Percentiles rank a stretch among this genome's conserved stretches.
Evolutionary conservation across 768 basidiomycete genomes (phyloP).

Genomic region (Clavulina sp.): DNA sequence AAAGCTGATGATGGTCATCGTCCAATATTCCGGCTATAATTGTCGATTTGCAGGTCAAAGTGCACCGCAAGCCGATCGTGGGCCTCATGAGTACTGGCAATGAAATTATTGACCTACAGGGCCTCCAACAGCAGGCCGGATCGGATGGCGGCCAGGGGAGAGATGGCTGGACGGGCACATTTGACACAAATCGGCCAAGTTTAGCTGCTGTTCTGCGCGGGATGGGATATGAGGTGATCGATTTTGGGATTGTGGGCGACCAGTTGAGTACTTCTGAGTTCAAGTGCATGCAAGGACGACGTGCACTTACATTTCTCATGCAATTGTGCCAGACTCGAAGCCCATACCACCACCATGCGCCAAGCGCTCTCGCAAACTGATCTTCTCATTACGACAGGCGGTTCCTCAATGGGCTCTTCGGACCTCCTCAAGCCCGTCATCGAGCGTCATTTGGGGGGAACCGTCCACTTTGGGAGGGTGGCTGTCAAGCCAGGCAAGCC

Average conservation of each 20-base stretch:
- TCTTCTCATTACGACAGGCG: slow-evolving; percentile 69
- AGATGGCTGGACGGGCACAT: slow-evolving; percentile 50
- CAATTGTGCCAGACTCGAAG: slow-evolving; percentile 7
- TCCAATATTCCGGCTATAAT: background rate
- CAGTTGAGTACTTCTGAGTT: slow-evolving; percentile 26
- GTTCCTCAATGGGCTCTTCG: slow-evolving; percentile 80
- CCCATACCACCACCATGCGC: slow-evolving; percentile 40
- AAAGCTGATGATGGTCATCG: background rate
- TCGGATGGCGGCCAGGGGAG: background rate
- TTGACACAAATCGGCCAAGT: slow-evolving; percentile 77
- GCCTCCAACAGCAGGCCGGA: background rate
- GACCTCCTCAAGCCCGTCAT: slow-evolving; percentile 81
- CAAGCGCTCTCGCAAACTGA: slow-evolving; percentile 47
- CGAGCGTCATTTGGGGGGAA: slow-evolving; percentile 58
- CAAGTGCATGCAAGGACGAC: background rate
- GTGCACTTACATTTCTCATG: background rate
- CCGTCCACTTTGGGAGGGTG: slow-evolving; percentile 73
- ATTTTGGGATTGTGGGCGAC: slow-evolving; percentile 67
- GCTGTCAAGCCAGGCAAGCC: slow-evolving; percentile 73
- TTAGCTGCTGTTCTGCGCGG: slow-evolving; percentile 50
- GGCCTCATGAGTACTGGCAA: slow-evolving; percentile 78
- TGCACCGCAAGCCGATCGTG: slow-evolving; percentile 53
- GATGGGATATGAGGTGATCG: slow-evolving; percentile 58
- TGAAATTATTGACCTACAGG: slow-evolving; percentile 51
- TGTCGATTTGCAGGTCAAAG: slow-evolving; percentile 44